phyloP scores from a whole-genome alignment of 768 basidiomycete genomes.

The Tylopilus rubrobrunneus region DNA sequence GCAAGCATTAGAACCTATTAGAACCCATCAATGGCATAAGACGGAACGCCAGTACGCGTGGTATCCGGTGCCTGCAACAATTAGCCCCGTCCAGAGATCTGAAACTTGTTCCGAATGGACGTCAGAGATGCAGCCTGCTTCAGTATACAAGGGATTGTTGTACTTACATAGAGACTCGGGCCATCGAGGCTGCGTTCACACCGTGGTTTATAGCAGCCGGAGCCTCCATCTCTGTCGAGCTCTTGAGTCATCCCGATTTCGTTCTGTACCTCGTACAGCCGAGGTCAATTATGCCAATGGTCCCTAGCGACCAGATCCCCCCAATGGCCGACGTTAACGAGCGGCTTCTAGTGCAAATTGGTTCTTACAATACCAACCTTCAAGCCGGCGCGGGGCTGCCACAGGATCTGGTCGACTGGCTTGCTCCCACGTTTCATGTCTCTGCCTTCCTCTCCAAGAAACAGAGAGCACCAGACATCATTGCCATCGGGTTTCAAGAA shows the following conservation, averaged over 20 bases:
- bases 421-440: conserved; percentile 76
- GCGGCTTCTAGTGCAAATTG: conserved; percentile 67
- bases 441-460: conserved; percentile 65
- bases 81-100: neutral
- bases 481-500: conserved; percentile 93
- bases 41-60: neutral
- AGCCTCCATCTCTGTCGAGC: neutral
- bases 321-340: conserved; percentile 24
- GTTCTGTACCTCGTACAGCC: neutral
- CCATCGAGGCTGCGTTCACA: no score
- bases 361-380: conserved; percentile 89
- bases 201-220: neutral
- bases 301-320: neutral
- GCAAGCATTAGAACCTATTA: neutral
- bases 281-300: neutral
- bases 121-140: no score
- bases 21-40: neutral
- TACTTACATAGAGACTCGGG: neutral
- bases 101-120: neutral
- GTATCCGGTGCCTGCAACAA: neutral
- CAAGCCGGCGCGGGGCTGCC: conserved; percentile 72
- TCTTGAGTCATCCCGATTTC: neutral
- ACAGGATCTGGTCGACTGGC: conserved; percentile 90
- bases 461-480: conserved; percentile 71
- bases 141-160: neutral